Base-by-base conservation (phyloP, 805 yeast genomes). In the Candida quercuum region DNA sequence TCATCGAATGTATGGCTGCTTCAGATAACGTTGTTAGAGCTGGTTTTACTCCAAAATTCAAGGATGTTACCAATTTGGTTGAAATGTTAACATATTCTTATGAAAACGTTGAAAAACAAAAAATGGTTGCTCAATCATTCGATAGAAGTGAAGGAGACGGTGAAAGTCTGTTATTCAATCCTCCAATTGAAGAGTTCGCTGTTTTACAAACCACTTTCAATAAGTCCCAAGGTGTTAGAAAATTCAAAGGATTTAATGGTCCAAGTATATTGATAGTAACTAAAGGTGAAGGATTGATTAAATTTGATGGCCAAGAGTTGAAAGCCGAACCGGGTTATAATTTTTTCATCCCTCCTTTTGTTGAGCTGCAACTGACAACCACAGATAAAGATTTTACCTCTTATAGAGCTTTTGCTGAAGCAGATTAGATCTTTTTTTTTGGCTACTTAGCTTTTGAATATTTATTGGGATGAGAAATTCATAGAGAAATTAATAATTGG, bases 1-100 rank as follows among this genome's bases (percentile, higher is more conserved):
- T 93, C 50, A 89, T 93, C 56, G 99, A 93, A 69, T 93, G 99
- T 70, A 93, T 93, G 99, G 99, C 99, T 30, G 97, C 99, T 8
- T 82, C 94, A 28, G 99, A 93, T 62, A 93, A 93, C 55, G 99
- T 93, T 40, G 97, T 93, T 35, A 78, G 99, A 62, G 95, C 97
- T 4, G 99, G 99, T 12, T 93, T 93, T 71, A 93, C 99, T n/a
- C 99, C 99, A 45, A 93, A 93, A 63, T 93, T 91, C 70, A 93
- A 91, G 66, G 99, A 93, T 62, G 98, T 93, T 43, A 64, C 79
- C 41, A 87, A 84, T 54, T 76, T 93, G 57, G 97, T 93, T 31
- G 77, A 74, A 37, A 86, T 86, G 93, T 76, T 93, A 60, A 89
- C 96, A 3, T 93, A 91, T 60, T 72, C 85, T 20, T 84, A 84